Base-by-base conservation (phyloP, 1,139 yeast species). In the Sugiyamaella grinbergsii region DNA sequence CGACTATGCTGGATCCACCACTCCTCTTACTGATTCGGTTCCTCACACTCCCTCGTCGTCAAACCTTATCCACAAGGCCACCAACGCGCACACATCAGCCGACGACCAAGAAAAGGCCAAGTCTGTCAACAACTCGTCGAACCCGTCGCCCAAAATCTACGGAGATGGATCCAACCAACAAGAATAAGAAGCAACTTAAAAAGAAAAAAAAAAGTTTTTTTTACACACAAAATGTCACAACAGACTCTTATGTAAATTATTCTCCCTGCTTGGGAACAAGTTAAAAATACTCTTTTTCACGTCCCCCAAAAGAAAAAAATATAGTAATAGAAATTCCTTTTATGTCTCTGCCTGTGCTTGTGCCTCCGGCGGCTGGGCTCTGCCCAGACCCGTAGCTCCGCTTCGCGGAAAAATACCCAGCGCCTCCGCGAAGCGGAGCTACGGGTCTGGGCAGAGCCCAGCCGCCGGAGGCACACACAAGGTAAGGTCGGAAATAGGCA, bases 91-190 rank as follows among this genome's bases (percentile, higher is more conserved):
- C 37, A 47, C 23, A 50, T 23, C 57, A 52, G 11, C 47, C 51
- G 43, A 54, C 54, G 44, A 42, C 28, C 38, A 40, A 59, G 89
- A 75, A 50, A 76, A 81, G 67, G 89, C 90, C 82, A 22, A 78
- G 74, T 72, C 97, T 85, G 49, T 90, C 86, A 18, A 75, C 72
- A 61, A 89, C 69, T 74, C 91, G 96, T 72, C 91, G 97, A 36
- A 41, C 41, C 23, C 50, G 11, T 50, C 53, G 13, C 53, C 53
- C 15, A 42, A 42, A 39, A 45, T 51, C 37, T 51, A 51, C 46
- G 51, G 41, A 31, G 41, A 32, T 18, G 51, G 36, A 22, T 13
- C 34, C 37, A 29, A 28, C 36, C 19, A 38, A 37, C 50, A 46
- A 31, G 43, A 38, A 24, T 41, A 31, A 36, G n/a, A n/a, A n/a